Percentiles rank a stretch among this genome's conserved stretches.
Conservation (phyloP, 306 rosid species). For the Gastrolobium villosum region DNA sequence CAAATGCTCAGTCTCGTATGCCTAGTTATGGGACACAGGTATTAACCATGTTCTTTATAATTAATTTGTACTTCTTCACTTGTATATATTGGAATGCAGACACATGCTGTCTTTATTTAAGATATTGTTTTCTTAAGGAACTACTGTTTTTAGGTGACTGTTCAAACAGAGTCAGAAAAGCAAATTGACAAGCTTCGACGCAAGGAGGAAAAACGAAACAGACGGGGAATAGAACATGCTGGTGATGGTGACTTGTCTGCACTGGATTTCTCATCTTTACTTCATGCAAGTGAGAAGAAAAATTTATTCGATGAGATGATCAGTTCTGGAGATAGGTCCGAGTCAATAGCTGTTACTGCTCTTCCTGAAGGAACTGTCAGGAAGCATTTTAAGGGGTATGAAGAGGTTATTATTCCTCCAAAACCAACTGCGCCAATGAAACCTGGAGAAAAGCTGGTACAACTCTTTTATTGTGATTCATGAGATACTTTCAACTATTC, state of each 20-base stretch:
- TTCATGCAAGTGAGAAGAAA: conserved; percentile 90
- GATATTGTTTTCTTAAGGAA: conserved; percentile 30
- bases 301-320: conserved; percentile 73
- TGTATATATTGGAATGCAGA: conserved; percentile 21
- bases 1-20: conserved; percentile 87
- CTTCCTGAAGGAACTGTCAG: conserved; percentile 97
- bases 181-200: conserved; percentile 98
- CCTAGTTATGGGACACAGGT: conserved; percentile 99
- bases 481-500: conserved; percentile 45
- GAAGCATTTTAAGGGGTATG: conserved; percentile 84
- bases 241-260: conserved; percentile 76
- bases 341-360: conserved; percentile 73
- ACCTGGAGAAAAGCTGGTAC: conserved; percentile 97
- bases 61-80: conserved; percentile 37
- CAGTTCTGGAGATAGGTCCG: conserved; percentile 73
- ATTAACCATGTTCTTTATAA: conserved; percentile 33
- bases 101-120: conserved; percentile 25
- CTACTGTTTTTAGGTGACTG: conserved; percentile 72
- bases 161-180: conserved; percentile 87
- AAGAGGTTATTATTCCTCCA: conserved; percentile 91
- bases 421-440: conserved; percentile 89
- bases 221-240: conserved; percentile 77
- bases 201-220: conserved; percentile 90
- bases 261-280: conserved; percentile 78
- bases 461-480: conserved; percentile 43